These are phyloP conservation scores for Irineochytrium annulatum DNA, from an alignment of 192 early-diverging fungal species.

Conservation along the genomic window DNA sequence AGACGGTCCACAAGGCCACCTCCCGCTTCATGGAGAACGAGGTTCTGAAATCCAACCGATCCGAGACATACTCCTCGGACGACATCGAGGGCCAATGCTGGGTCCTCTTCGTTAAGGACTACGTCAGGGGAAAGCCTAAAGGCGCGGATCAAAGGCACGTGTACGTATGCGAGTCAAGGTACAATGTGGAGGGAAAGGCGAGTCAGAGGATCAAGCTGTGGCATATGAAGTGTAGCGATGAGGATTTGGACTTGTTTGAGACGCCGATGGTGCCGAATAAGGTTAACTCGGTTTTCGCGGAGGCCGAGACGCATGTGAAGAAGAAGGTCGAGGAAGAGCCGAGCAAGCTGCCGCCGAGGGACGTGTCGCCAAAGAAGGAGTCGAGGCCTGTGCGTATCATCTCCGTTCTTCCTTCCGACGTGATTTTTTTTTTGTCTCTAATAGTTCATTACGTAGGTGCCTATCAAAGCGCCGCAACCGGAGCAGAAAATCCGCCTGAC, in stretches of 20 bases:
- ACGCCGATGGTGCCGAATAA: slow-evolving; percentile 17
- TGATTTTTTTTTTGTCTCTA: too few relatives aligned
- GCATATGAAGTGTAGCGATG: slow-evolving; percentile 26
- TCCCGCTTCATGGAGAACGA: slow-evolving; percentile 60
- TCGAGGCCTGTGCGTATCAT: background rate
- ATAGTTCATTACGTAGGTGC: too few relatives aligned
- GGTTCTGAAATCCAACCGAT: slow-evolving; percentile 58
- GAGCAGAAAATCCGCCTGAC: too few relatives aligned
- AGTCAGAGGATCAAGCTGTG: slow-evolving; percentile 65
- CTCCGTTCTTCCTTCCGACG: background rate
- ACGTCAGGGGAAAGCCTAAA: slow-evolving; percentile 47
- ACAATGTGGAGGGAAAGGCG: slow-evolving; percentile 52
- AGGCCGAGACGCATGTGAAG: slow-evolving; percentile 4
- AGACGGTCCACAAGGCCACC: slow-evolving; percentile 57
- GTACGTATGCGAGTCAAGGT: slow-evolving; percentile 63
- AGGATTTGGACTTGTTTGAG: slow-evolving; percentile 28
- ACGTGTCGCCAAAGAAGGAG: background rate
- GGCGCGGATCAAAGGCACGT: slow-evolving; percentile 47
- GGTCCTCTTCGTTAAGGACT: slow-evolving; percentile 58
- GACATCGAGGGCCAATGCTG: slow-evolving; percentile 61
- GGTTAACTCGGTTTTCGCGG: background rate
- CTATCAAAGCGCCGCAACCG: too few relatives aligned
- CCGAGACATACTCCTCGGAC: slow-evolving; percentile 45
- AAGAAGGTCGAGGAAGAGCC: too few relatives aligned
- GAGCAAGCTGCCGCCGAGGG: background rate